Evolutionary conservation across 1,284 basidiomycete species (phyloP), one percentile per base, ranked within the genome.

Genomic region (Kalmanozyma brasiliensis): DNA sequence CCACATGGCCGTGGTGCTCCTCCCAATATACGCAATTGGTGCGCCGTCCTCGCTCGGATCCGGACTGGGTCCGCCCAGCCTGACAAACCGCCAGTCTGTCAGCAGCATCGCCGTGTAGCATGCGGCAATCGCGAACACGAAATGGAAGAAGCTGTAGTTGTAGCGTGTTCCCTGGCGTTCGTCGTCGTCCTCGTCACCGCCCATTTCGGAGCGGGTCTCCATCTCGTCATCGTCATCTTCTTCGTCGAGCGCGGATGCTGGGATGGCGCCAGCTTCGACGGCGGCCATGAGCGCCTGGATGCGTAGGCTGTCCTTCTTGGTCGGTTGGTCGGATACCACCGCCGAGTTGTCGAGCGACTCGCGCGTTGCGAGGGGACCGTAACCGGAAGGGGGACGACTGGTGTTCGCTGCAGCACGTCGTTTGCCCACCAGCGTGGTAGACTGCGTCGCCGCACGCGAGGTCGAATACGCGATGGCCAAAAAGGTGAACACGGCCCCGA

Each of bases 71-170:
- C 70, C 76, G 8, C 70, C 68, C 17, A 78, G 52, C 23, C 69
- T 51, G 30, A 81, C 76, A 34, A 76, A 78, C 4, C 70, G 59
- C 95, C 96, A 98, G 83, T 99, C 95, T 2, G 96, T 99, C 63
- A 99, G 84, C n/a, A 99, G 86, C 88, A 97, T 96, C 1, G 92
- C 94, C 34, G 97, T 93, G 84, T 99, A 99, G 94, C 98, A 98
- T 16, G 93, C 87, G 17, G 90, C 96, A 71, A 98, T 91, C 44
- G 91, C 89, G 82, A 98, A 99, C 79, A 98, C 97, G 82, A 96
- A 85, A 83, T 98, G 95, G 89, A 98, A 98, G 91, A 94, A 98
- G 16, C 93, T 89, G 82, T 99, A 98, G 78, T 96, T 96, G 85
- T 98, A 99, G 68, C 93, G 89, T n/a, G 93, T 96, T n/a, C 93